Percentiles rank a stretch among this genome's conserved stretches.
Evolutionary conservation across 129 eudicot genomes (phyloP).

Genomic region (Gnaphalium uliginosum): DNA sequence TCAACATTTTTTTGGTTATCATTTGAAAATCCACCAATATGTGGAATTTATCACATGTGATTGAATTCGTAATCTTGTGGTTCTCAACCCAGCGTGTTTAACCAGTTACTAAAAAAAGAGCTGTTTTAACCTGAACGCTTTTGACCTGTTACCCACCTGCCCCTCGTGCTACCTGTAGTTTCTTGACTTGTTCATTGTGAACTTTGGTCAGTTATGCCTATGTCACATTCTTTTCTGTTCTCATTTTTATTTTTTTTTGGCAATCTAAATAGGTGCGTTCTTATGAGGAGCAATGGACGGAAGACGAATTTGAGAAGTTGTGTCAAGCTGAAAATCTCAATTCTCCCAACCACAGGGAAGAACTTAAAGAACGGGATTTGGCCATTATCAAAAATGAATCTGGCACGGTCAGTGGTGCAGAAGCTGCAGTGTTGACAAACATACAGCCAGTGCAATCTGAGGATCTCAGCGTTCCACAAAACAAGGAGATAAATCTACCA

Average conservation of each 20-base stretch:
- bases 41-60: too few relatives aligned
- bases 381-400: conserved; percentile 32
- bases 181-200: neutral
- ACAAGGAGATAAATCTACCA: conserved; percentile 58
- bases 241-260: conserved; percentile 9
- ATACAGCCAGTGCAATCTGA: conserved; percentile 30
- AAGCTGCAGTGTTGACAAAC: conserved; percentile 28
- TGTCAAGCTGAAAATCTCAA: conserved; percentile 80
- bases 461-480: conserved; percentile 34
- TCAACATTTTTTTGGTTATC: too few relatives aligned
- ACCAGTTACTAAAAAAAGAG: neutral
- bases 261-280: conserved; percentile 74
- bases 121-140: neutral
- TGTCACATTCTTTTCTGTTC: conserved; percentile 11
- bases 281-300: conserved; percentile 99
- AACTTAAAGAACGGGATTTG: conserved; percentile 44
- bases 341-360: conserved; percentile 56
- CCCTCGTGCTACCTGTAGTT: neutral
- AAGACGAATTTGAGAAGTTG: conserved; percentile 89
- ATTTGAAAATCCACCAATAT: too few relatives aligned
- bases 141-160: neutral
- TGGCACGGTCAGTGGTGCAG: conserved; percentile 37
- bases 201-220: neutral
- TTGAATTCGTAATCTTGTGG: too few relatives aligned
- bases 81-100: neutral